phyloP scores from a whole-genome alignment of 495 filamentous ascomycete genomes.

The Xylaria curta region DNA sequence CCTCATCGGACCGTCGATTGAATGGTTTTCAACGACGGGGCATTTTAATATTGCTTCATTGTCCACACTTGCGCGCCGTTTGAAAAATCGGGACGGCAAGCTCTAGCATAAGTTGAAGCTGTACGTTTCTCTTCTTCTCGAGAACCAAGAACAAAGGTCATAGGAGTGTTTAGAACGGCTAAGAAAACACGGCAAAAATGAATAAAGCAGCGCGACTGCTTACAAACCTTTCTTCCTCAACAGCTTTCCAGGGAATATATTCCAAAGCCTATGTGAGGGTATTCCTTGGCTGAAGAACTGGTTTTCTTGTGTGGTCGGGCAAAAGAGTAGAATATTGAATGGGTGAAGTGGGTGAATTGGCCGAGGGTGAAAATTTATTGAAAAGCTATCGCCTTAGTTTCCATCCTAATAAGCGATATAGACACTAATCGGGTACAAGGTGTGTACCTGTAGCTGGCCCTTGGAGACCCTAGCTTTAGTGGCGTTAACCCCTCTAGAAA shows the following conservation, averaged over 20 bases:
- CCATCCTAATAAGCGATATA: not conserved
- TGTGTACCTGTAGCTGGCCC: too few species aligned
- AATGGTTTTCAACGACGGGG: slow-evolving; percentile 28
- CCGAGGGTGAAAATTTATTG: slow-evolving; percentile 7
- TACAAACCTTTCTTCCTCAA: slow-evolving; percentile 4
- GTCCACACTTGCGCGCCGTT: slow-evolving; percentile 61
- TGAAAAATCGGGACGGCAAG: slow-evolving; percentile 51
- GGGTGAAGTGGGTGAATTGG: too few species aligned
- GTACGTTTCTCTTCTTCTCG: not conserved
- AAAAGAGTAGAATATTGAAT: not conserved
- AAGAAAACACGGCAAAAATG: not conserved
- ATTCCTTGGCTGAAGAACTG: not conserved
- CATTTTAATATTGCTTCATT: slow-evolving; percentile 56
- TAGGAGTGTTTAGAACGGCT: not conserved
- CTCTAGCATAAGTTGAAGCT: slow-evolving; percentile 61
- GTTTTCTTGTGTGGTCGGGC: not conserved
- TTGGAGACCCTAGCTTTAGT: too few species aligned
- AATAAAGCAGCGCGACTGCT: not conserved
- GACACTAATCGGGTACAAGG: not conserved
- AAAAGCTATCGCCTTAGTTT: not conserved
- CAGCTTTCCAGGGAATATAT: not conserved
- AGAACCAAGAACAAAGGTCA: not conserved
- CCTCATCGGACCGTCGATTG: slow-evolving; percentile 23
- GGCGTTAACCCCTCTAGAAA: slow-evolving; percentile 1
- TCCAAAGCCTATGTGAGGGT: not conserved